These are phyloP conservation scores for Trapa bicornis DNA, from an alignment of 345 rosid species.

Conservation along the genomic window DNA sequence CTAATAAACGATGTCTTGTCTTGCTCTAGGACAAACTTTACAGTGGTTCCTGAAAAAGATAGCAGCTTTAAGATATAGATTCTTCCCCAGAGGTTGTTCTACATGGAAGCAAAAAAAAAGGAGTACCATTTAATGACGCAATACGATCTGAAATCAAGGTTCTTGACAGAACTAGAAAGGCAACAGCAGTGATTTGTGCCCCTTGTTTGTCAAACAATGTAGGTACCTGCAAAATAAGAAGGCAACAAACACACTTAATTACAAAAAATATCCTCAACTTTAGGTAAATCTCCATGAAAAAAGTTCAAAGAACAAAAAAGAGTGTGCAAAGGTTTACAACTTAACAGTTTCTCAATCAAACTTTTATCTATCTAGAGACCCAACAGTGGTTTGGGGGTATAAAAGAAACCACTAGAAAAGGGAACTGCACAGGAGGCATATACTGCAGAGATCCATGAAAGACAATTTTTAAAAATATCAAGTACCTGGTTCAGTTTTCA, in stretches of 20 bases:
- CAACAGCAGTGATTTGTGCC: conserved; percentile 69
- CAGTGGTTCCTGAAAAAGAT: conserved; percentile 68
- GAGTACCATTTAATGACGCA: conserved; percentile 82
- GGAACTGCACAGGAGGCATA: neutral
- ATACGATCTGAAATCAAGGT: conserved; percentile 92
- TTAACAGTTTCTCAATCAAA: neutral
- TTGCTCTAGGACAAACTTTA: conserved; percentile 92
- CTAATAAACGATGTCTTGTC: conserved; percentile 71
- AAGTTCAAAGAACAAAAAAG: neutral
- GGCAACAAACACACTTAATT: conserved; percentile 3
- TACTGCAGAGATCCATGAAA: neutral
- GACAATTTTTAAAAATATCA: neutral
- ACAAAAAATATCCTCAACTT: conserved; percentile 4
- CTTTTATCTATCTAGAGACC: neutral
- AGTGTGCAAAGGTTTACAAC: neutral
- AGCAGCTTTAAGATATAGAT: conserved; percentile 10
- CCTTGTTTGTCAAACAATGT: conserved; percentile 89
- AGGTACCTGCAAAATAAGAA: conserved; percentile 46
- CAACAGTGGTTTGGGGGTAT: neutral
- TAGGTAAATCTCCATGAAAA: neutral
- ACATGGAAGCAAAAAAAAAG: conserved; percentile 8
- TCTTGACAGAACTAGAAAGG: conserved; percentile 80
- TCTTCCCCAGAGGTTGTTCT: conserved; percentile 6
- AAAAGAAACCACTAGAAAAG: too few species aligned
- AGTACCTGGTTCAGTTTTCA: neutral